These are phyloP conservation scores for Erodium texanum DNA, from an alignment of 441 rosid species.

Conservation along the genomic window DNA sequence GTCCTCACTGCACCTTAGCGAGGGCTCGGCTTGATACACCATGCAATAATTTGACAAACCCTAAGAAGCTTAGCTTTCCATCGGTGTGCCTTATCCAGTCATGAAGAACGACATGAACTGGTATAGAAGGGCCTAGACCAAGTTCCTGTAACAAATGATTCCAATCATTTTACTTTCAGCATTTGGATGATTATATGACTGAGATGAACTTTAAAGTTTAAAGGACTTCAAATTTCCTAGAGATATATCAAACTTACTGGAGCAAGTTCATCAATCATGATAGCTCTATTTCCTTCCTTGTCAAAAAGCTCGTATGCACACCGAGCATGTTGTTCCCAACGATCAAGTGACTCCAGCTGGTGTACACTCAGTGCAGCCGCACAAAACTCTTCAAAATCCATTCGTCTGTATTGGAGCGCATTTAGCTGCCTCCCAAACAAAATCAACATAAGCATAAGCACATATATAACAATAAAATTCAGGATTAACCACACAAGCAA, in stretches of 20 bases:
- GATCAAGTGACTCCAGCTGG: constrained; percentile 78
- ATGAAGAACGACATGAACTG: constrained; percentile 71
- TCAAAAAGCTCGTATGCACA: constrained; percentile 76
- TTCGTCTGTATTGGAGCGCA: constrained; percentile 74
- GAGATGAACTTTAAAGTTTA: too few relatives aligned
- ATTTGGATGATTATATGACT: too few relatives aligned
- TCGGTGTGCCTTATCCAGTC: constrained; percentile 89
- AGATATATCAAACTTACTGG: constrained; percentile 46
- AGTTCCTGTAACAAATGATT: constrained; percentile 53
- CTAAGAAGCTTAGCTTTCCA: constrained; percentile 89
- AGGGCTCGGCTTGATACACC: constrained; percentile 55
- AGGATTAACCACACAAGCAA: constrained; percentile 14
- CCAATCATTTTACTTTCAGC: too few relatives aligned
- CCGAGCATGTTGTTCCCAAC: constrained; percentile 73
- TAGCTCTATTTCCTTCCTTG: constrained; percentile 75
- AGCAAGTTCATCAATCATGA: constrained; percentile 84
- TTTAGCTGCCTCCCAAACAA: constrained; percentile 45
- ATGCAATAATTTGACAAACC: constrained; percentile 71
- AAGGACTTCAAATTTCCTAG: background rate
- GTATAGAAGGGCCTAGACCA: constrained; percentile 79
- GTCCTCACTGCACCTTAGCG: constrained; percentile 36
- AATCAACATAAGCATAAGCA: constrained; percentile 7
- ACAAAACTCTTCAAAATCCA: constrained; percentile 93
- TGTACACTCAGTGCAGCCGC: constrained; percentile 84
- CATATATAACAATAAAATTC: constrained; percentile 8